These are phyloP conservation scores for Paramyrothecium sp. DNA, from an alignment of 2,329 filamentous ascomycete genomes.

Conservation along the genomic window DNA sequence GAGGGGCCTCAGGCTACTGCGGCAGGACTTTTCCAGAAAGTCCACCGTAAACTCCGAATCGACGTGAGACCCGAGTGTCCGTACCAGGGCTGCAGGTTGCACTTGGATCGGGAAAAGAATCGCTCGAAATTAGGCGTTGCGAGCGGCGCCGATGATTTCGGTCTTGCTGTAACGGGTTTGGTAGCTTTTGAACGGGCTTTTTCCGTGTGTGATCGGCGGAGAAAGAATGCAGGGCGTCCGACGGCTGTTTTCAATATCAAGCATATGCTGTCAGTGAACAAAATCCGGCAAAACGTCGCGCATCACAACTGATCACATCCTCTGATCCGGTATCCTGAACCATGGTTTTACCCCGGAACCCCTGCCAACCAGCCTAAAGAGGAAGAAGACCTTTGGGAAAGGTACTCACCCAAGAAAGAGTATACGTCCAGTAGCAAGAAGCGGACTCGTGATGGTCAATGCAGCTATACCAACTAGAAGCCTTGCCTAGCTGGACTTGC, in stretches of 20 bases:
- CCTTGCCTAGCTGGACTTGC: background rate
- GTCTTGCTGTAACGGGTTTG: background rate
- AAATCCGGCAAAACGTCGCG: too few species aligned
- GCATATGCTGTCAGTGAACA: too few species aligned
- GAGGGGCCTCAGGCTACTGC: too few species aligned
- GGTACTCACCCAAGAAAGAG: background rate
- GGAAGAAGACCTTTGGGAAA: too few species aligned
- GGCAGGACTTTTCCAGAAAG: background rate
- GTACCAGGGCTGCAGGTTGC: background rate
- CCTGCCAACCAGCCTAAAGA: too few species aligned
- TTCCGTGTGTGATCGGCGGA: background rate
- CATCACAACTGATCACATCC: too few species aligned
- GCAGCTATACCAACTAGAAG: background rate
- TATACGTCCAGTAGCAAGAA: too few species aligned
- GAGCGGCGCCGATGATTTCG: too few species aligned
- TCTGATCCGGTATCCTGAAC: too few species aligned
- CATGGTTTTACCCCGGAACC: too few species aligned
- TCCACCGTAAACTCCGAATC: background rate
- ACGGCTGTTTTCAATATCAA: too few species aligned
- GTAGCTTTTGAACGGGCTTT: background rate
- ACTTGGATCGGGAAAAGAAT: background rate
- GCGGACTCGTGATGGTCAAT: background rate
- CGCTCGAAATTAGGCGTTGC: too few species aligned
- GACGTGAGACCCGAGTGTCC: background rate
- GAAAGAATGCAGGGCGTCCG: background rate